A percentile compares a stretch with the other conserved stretches of the same genome.
Conservation (phyloP, 257 asterid species). For the Salvia splendens region DNA sequence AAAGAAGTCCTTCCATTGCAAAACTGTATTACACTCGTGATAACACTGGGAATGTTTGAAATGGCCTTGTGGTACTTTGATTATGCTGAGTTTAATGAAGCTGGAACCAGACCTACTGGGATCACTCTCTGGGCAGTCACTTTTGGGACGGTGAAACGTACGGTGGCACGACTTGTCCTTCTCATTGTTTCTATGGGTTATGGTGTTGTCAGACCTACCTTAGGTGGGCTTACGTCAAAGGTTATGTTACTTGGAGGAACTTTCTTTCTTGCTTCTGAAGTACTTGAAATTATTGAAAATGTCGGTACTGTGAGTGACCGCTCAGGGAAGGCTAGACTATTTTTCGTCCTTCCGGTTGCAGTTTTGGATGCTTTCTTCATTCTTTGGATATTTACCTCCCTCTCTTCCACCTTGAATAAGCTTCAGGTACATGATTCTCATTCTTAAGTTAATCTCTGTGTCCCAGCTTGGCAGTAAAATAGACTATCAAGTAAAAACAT, state of each 20-base stretch:
- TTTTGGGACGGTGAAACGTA: constrained; percentile 84
- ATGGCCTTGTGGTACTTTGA: constrained; percentile 97
- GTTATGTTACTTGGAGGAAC: constrained; percentile 91
- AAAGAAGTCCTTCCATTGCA: constrained; percentile 87
- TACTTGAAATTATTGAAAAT: constrained; percentile 84
- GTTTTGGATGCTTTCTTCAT: constrained; percentile 93
- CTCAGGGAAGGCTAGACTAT: constrained; percentile 88
- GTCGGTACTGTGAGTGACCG: constrained; percentile 90
- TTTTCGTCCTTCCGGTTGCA: constrained; percentile 89
- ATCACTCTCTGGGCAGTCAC: constrained; percentile 95
- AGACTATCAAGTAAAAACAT: constrained; percentile 3
- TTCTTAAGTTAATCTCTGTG: neutral
- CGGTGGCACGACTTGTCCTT: constrained; percentile 74
- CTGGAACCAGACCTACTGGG: constrained; percentile 85
- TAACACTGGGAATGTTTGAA: constrained; percentile 91
- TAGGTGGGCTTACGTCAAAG: constrained; percentile 94
- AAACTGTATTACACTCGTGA: constrained; percentile 82
- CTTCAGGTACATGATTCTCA: constrained; percentile 78
- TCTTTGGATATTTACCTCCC: constrained; percentile 90
- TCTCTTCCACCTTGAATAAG: constrained; percentile 82
- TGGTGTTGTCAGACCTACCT: constrained; percentile 94
- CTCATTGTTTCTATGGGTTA: constrained; percentile 95
- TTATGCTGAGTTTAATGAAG: constrained; percentile 82
- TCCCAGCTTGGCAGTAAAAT: constrained; percentile 9
- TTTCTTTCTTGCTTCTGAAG: constrained; percentile 81